These are phyloP conservation scores for Neurospora hispaniola DNA, from an alignment of 495 filamentous ascomycete species.

Conservation along the genomic window DNA sequence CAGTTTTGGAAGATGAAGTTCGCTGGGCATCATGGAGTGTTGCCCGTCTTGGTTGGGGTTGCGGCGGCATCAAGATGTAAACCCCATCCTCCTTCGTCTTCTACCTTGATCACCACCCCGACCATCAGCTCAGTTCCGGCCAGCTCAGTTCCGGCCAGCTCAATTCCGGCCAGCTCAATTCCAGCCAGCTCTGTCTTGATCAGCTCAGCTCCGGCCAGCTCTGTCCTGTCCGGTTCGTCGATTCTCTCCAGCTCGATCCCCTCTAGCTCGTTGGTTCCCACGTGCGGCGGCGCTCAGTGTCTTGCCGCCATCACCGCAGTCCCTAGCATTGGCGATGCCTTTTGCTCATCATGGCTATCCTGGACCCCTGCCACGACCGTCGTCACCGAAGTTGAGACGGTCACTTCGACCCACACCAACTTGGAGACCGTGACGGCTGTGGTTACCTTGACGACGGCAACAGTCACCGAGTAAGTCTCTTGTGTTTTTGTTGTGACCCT, in stretches of 20 bases:
- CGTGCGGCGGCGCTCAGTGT: constrained; percentile 5
- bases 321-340: constrained; percentile 7
- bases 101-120: neutral
- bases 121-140: neutral
- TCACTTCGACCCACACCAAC: constrained; percentile 2
- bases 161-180: neutral
- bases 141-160: neutral
- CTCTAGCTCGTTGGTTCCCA: neutral
- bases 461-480: constrained; percentile 6
- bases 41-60: neutral
- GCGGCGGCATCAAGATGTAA: neutral
- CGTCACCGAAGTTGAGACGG: constrained; percentile 10
- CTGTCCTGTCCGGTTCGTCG: neutral
- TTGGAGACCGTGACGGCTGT: constrained; percentile 8
- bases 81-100: neutral
- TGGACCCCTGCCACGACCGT: constrained; percentile 11
- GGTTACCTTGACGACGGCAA: constrained; percentile 6
- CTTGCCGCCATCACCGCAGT: constrained; percentile 4
- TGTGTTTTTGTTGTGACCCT: neutral
- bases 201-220: neutral
- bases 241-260: neutral
- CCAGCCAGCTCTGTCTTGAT: neutral
- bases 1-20: neutral
- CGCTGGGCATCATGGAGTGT: neutral
- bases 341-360: constrained; percentile 13